Conservation (phyloP, 1,284 basidiomycete genomes). For the Meripilus lineatus region DNA sequence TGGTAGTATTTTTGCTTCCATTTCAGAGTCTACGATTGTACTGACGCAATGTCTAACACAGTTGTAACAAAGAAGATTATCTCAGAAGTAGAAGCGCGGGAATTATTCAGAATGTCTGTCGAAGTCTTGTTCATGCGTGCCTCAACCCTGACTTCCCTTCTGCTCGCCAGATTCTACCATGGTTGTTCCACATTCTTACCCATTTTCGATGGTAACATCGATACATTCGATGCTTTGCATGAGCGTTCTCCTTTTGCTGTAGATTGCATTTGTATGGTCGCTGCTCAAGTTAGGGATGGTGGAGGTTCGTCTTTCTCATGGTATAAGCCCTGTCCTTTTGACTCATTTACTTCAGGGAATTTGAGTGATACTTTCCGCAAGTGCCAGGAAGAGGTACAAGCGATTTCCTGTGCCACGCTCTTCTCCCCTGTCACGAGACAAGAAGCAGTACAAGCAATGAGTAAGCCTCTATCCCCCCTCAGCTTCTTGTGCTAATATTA, state of each 20-base stretch:
- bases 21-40: slow-evolving; percentile 13
- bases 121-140: slow-evolving; percentile 22
- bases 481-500: not conserved
- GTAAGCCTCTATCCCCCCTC: slow-evolving; percentile 39
- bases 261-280: slow-evolving; percentile 86
- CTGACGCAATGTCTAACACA: slow-evolving; percentile 28
- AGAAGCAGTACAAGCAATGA: slow-evolving; percentile 89
- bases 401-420: slow-evolving; percentile 79
- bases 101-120: slow-evolving; percentile 85
- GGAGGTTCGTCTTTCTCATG: slow-evolving; percentile 49
- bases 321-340: slow-evolving; percentile 6
- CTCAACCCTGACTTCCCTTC: slow-evolving; percentile 5
- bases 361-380: slow-evolving; percentile 62
- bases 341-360: slow-evolving; percentile 35
- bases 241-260: slow-evolving; percentile 82
- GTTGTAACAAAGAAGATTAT: slow-evolving; percentile 80
- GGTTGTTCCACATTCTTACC: slow-evolving; percentile 89
- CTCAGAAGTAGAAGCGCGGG: slow-evolving; percentile 74
- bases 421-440: slow-evolving; percentile 79
- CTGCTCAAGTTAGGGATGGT: slow-evolving; percentile 81
- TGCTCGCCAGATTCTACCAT: slow-evolving; percentile 63
- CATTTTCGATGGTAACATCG: slow-evolving; percentile 72
- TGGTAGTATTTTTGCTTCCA: slow-evolving; percentile 37
- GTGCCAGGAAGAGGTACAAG: slow-evolving; percentile 77
- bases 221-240: slow-evolving; percentile 78